Conservation (phyloP, 768 basidiomycete genomes). For the Agaricus blazei region DNA sequence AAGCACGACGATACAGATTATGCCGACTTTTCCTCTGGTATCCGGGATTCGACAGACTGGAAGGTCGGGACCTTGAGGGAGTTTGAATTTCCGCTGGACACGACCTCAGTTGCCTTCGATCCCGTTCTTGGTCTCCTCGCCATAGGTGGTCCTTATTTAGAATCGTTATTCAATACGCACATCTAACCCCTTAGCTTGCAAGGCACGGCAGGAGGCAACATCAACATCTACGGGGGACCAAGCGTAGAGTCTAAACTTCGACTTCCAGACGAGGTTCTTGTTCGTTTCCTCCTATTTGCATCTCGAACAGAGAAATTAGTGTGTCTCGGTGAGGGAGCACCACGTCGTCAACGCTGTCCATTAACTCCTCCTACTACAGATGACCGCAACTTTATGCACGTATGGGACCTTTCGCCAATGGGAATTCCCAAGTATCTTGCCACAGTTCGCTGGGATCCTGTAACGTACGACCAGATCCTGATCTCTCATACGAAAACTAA, state of each 20-base stretch:
- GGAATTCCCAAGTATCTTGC: conserved; percentile 49
- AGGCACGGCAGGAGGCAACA: conserved; percentile 62
- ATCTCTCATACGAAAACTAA: background rate
- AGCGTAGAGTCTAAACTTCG: conserved; percentile 51
- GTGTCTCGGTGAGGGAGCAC: conserved; percentile 48
- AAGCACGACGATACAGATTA: conserved; percentile 29
- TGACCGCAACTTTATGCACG: conserved; percentile 45
- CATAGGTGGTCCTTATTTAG: conserved; percentile 34
- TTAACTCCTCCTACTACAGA: conserved; percentile 29
- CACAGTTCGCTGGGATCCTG: conserved; percentile 43
- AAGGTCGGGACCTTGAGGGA: conserved; percentile 42
- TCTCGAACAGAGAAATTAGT: conserved; percentile 47
- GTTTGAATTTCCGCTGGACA: conserved; percentile 45
- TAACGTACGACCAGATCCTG: conserved; percentile 31
- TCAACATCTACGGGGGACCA: conserved; percentile 65
- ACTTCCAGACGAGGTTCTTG: conserved; percentile 38
- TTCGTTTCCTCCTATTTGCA: conserved; percentile 64
- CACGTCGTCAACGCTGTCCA: background rate
- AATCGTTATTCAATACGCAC: background rate
- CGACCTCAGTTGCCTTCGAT: conserved; percentile 52
- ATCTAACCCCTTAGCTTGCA: conserved; percentile 4
- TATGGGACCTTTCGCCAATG: conserved; percentile 54
- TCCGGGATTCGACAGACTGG: conserved; percentile 57
- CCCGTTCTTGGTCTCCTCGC: conserved; percentile 59
- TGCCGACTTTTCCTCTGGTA: conserved; percentile 51